Evolutionary conservation across 2,329 filamentous ascomycete species (phyloP), one percentile per base, ranked within the genome.

Genomic region (Aspergillus tubingensis): DNA sequence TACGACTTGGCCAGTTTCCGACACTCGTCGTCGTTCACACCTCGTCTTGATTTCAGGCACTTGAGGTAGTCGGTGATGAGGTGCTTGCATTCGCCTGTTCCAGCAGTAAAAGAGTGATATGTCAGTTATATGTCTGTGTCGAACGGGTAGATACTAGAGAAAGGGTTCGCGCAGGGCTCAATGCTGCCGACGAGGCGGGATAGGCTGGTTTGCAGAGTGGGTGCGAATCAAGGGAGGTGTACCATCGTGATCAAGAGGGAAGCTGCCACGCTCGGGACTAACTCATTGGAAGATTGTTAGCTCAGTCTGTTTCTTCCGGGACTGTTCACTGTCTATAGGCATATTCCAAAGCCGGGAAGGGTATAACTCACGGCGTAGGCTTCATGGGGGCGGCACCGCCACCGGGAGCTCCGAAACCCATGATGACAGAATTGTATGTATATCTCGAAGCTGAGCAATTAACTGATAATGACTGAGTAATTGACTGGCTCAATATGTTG

Each of bases 231-330:
- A 6, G 36, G 47, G 36, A 44, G 32, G n/a, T 15, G 7, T 79
- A 88, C 86, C 92, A 76, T 96, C 92, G 71, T 97, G 93, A 77
- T 98, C 94, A 58, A 98, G 86, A n/a, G 94, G 94, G 73, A 98
- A 98, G 70, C 91, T 96, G 58, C 94, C 94, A 70, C 93, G 88
- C 76, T 97, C 91, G 5, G 94, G 94, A 59, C 91, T 95, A 59
- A 3, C 3, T 21, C 8, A 54, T 36, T 8, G 17, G 41, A 3
- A 6, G 48, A 62, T 44, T 65, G 58, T 58, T 44, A 59, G 44
- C 23, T 36, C 6, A 1, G 3, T 10, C 8, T 15, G 5, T 44
- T 21, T 21, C 6, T 11, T 44, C 11, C 15, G 11, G 10, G 7
- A 47, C n/a, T 27, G 6, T 21, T 13, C 17, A 10, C 17, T 38